Conservation (phyloP, 306 rosid species). For the peach (Prunus persica) region DNA sequence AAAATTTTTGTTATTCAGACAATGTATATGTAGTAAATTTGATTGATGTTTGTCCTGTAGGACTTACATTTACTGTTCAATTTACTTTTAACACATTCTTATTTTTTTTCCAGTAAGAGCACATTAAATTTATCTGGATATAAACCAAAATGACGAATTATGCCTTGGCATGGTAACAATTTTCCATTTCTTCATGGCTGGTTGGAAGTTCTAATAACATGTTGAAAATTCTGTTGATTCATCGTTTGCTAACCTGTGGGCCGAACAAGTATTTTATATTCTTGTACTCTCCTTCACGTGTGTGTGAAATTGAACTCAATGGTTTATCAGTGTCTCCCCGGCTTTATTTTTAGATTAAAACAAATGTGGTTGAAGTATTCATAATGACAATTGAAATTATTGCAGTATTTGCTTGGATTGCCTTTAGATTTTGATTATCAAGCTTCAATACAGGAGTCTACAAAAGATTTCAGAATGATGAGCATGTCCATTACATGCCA, state of each 20-base stretch:
- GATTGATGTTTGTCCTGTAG: background rate
- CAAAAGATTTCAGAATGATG: background rate
- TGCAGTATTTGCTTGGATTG: background rate
- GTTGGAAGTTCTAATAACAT: no score
- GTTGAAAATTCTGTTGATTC: no score
- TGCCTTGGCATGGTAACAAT: no score
- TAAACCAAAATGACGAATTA: background rate
- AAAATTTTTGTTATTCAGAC: background rate
- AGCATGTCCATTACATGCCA: background rate
- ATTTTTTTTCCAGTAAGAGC: background rate
- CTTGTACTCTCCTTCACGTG: no score
- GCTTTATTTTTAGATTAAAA: background rate
- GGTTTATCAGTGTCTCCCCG: no score
- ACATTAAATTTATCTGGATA: background rate
- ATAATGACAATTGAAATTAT: background rate
- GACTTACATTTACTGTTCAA: background rate
- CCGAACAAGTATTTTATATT: no score
- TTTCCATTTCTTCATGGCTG: no score
- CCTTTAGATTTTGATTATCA: background rate
- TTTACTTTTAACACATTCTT: background rate
- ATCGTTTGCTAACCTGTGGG: no score
- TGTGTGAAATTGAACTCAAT: background rate
- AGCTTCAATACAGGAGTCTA: slow-evolving; percentile 12
- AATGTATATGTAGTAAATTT: no score
- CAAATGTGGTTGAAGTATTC: background rate